Conservation (phyloP, 306 rosid species). For the Acacia crassicarpa region DNA sequence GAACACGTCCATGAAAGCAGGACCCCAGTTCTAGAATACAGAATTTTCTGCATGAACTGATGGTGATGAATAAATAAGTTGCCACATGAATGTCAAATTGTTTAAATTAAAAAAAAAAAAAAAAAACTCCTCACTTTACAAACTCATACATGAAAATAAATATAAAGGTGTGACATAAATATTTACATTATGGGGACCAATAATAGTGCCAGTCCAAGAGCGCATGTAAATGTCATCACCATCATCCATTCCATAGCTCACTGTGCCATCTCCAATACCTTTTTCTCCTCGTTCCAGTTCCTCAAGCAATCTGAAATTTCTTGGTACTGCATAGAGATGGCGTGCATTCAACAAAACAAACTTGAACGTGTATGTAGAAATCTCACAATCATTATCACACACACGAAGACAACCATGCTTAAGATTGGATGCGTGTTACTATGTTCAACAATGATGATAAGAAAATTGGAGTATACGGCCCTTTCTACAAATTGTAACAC, state of each 20-base stretch:
- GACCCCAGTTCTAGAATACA: neutral
- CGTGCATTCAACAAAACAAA: conserved; percentile 24
- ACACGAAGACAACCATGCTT: neutral
- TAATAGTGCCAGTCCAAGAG: conserved; percentile 89
- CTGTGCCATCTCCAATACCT: conserved; percentile 91
- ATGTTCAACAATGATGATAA: neutral
- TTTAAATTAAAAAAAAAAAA: neutral
- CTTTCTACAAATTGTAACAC: neutral
- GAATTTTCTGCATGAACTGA: conserved; percentile 5
- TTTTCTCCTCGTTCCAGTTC: conserved; percentile 98
- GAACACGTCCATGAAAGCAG: neutral
- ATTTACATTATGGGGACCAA: conserved; percentile 98
- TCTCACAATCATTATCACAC: neutral
- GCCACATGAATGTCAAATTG: neutral
- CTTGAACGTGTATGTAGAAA: neutral
- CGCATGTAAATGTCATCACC: conserved; percentile 99
- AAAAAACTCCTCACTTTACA: neutral
- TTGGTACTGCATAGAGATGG: conserved; percentile 67
- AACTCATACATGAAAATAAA: neutral
- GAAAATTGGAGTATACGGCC: neutral
- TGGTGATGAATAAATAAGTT: conserved; percentile 9
- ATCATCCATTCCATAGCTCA: conserved; percentile 98
- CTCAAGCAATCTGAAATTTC: conserved; percentile 99
- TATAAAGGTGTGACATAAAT: neutral
- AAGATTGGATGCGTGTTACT: neutral